These are phyloP conservation scores for Calonectria leucothoes DNA, from an alignment of 2,329 filamentous ascomycete genomes.

Conservation along the genomic window DNA sequence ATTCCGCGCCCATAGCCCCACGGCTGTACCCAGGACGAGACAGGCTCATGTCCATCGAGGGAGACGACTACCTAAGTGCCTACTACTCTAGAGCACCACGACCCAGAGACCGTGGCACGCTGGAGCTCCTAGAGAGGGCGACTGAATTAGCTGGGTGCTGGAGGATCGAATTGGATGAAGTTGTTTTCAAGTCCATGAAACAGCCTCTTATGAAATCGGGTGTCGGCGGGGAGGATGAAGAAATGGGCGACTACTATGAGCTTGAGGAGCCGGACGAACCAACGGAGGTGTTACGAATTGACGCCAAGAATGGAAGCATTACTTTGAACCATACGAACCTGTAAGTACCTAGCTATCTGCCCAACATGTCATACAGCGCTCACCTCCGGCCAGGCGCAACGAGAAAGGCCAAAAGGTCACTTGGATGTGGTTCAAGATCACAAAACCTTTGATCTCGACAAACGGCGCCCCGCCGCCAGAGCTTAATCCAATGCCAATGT, in stretches of 20 bases:
- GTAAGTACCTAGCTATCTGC: neutral
- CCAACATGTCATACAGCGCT: neutral
- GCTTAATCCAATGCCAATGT: constrained; percentile 9
- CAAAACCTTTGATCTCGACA: neutral
- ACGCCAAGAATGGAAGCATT: constrained; percentile 3
- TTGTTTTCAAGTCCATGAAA: constrained; percentile 29
- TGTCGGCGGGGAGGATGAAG: neutral
- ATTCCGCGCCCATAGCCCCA: constrained; percentile 4
- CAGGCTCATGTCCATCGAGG: constrained; percentile 21
- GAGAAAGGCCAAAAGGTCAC: neutral
- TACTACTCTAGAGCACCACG: neutral
- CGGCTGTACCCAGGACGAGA: neutral
- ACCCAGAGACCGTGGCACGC: constrained; percentile 10
- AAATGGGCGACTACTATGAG: neutral
- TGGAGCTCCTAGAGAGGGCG: constrained; percentile 27
- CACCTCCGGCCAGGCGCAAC: neutral
- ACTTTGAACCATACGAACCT: constrained; percentile 13
- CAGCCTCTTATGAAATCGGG: neutral
- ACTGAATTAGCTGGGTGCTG: constrained; percentile 35
- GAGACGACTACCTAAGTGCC: neutral
- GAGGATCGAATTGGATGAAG: constrained; percentile 36
- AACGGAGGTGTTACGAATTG: neutral
- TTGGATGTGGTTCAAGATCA: constrained; percentile 22
- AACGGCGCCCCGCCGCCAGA: neutral
- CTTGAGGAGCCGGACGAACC: neutral